Evolutionary conservation across 768 basidiomycete genomes (phyloP), one percentile per base, ranked within the genome.

Genomic region (Suillus luteus): DNA sequence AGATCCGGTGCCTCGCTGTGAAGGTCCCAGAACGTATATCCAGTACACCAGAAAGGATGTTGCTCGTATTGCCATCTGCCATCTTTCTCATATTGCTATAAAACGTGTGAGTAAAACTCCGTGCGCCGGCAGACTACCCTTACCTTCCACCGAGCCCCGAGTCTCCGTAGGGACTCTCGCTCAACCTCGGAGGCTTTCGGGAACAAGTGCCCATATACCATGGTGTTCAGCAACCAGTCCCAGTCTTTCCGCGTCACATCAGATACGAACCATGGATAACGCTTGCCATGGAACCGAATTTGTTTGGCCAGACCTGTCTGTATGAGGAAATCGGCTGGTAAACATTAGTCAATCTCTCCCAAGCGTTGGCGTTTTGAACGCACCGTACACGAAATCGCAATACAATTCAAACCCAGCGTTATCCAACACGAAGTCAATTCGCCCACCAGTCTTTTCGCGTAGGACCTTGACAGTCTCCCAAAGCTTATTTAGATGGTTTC

Each of bases 31-130:
- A 87, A 96, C 46, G 94, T 96, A 79, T 93, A 96, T 7, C 95
- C 95, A n/a, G 93, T 93, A 75, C 93, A 95, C 93, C 93, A 95
- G 82, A 93, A 95, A 11, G 92, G 90, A 69, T 95, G 93, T 70
- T 94, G 91, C 75, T 97, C 95, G 74, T 96, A 96, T 38, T 93
- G 86, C 93, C 93, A 96, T 79, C 86, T 93, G 43, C 93, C 93
- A 72, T 96, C 90, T 72, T 85, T 90, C 77, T 93, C 93, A 73
- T 97, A 97, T 86, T 94, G 84, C 91, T 92, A 71, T 9, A 38
- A 57, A 48, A 37, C 1, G 8, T 33, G 59, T 46, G 15, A 40
- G 41, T 33, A 3, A 59, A 59, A 22, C 8, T 7, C 15, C 24
- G 10, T 19, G n/a, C 9, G 11, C 10, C 17, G 27, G 41, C 44